Percentiles rank a stretch among this genome's conserved stretches.
Evolutionary conservation across 352 stramenopile genomes (phyloP).

Genomic region (Pythium volutum): DNA sequence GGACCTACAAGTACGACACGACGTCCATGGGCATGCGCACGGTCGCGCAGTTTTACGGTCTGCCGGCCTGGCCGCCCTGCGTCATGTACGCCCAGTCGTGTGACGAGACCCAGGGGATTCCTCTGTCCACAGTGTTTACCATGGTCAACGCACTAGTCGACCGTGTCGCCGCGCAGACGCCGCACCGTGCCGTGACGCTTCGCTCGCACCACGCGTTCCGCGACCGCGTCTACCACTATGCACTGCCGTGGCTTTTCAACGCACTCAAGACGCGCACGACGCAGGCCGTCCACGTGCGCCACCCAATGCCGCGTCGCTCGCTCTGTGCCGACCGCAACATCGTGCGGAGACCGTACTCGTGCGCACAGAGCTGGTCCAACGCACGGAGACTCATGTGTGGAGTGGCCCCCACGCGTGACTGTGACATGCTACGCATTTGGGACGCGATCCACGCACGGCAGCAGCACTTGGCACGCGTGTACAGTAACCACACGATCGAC

Average conservation of each 20-base stretch:
- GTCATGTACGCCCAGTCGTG: slow-evolving; percentile 17
- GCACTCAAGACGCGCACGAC: slow-evolving; percentile 3
- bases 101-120: slow-evolving; percentile 4
- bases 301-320: background rate
- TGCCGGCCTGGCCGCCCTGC: slow-evolving; percentile 18
- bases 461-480: background rate
- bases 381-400: background rate
- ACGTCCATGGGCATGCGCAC: slow-evolving; percentile 25
- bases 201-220: slow-evolving; percentile 3
- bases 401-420: too few relatives aligned
- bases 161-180: background rate
- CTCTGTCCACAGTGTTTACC: background rate
- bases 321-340: background rate
- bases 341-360: slow-evolving; percentile 4
- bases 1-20: slow-evolving; percentile 32
- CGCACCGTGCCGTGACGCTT: background rate
- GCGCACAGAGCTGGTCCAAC: slow-evolving; percentile 3
- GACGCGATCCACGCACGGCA: background rate
- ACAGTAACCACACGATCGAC: slow-evolving; percentile 17
- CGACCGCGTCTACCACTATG: slow-evolving; percentile 21
- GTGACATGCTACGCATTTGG: background rate
- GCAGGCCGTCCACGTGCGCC: slow-evolving; percentile 19
- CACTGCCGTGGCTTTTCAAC: slow-evolving; percentile 26
- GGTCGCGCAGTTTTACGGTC: slow-evolving; percentile 9
- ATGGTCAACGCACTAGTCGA: slow-evolving; percentile 28